These are phyloP conservation scores for Apiospora kogelbergensis DNA, from an alignment of 2,329 filamentous ascomycete species.

Conservation along the genomic window DNA sequence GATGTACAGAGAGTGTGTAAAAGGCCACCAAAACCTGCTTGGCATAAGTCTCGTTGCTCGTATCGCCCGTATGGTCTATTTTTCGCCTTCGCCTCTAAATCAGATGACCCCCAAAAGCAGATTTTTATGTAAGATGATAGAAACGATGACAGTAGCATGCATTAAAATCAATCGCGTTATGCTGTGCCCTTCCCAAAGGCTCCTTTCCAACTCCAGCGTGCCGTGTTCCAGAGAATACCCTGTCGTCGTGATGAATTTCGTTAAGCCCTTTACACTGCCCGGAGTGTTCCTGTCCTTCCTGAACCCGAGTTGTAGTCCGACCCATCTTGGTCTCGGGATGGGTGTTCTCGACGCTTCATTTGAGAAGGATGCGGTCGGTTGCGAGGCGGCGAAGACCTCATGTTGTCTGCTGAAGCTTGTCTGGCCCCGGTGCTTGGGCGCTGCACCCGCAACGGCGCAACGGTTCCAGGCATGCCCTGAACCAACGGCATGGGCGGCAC, in stretches of 20 bases:
- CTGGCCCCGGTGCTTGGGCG: background rate
- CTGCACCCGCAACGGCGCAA: background rate
- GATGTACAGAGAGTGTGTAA: background rate
- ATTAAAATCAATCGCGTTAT: background rate
- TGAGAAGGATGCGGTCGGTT: conserved; percentile 1
- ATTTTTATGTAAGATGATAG: background rate
- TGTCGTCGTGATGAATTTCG: background rate
- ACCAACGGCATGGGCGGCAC: conserved; percentile 28
- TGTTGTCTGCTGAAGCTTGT: conserved; percentile 6
- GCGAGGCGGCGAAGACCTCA: background rate
- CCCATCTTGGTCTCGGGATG: conserved; percentile 21
- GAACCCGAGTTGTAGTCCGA: conserved; percentile 28
- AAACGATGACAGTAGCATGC: background rate
- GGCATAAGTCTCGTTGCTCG: background rate
- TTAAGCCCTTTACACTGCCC: conserved; percentile 28
- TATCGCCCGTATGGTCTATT: background rate
- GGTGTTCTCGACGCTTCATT: conserved; percentile 11
- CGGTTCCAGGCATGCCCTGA: conserved; percentile 9
- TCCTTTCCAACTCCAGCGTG: background rate
- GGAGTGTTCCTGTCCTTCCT: conserved; percentile 30
- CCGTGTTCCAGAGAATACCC: background rate
- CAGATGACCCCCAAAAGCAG: background rate
- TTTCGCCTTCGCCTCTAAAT: background rate
- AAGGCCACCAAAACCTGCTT: conserved; percentile 1
- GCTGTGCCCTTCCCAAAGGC: background rate